Evolutionary conservation across 2,329 filamentous ascomycete species (phyloP), one percentile per base, ranked within the genome.

Genomic region (Neofusicoccum sp.): DNA sequence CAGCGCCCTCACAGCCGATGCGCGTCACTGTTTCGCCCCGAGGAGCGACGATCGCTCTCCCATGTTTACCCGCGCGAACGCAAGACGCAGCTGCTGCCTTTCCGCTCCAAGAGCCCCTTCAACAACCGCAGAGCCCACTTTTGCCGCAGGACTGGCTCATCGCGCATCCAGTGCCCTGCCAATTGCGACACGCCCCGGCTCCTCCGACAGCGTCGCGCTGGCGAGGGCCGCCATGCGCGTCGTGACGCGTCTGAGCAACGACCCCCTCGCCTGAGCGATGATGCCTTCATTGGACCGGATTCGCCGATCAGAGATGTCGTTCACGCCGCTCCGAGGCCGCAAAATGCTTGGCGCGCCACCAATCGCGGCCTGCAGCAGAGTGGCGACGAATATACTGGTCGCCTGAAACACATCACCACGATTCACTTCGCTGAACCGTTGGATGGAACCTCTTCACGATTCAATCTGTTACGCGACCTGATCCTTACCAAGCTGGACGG

Each of bases 11-110:
- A 41, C 54, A 45, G 37, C 36, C 39, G 14, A 45, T 16, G 41
- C 54, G 36, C 31, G 54, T 58, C 54, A 58, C 29, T 14, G 54
- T 58, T 58, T 58, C 54, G 45, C 14, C 9, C 31, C 39, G n/a
- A 12, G 29, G 37, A 28, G 28, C 52, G n/a, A 31, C 29, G 14
- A 34, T 28, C 41, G 31, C 22, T 36, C 41, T 36, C 29, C 31
- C 16, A 9, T 22, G 22, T 22, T 22, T 22, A 22, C 22, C 22
- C 22, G 22, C 22, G 8, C 54, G 39, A 58, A 28, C 39, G 29
- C 28, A 34, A 43, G 41, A 33, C 37, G 33, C 29, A 37, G 52
- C 28, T 3, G 37, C 52, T 43, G 6, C 44, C 37, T 29, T 56
- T 56, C 52, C 52, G 52, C 39, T 43, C 16, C 6, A 9, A 22